These are phyloP conservation scores for Limnanthes douglasii DNA, from an alignment of 345 rosid genomes.

Conservation along the genomic window DNA sequence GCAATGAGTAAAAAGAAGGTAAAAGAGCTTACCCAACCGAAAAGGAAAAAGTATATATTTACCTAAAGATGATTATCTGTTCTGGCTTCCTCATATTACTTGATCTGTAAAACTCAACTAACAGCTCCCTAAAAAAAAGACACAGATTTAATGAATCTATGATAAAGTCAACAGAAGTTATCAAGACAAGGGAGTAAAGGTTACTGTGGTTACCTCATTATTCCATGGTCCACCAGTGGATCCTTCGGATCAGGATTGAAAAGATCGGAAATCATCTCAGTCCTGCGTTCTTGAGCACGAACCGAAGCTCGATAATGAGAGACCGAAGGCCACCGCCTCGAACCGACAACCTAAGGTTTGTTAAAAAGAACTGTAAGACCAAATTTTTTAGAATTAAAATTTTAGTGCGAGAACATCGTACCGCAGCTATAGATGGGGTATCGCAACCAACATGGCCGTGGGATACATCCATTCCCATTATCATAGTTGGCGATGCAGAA, in stretches of 20 bases:
- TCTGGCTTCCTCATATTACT: conserved; percentile 44
- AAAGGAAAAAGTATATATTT: too few species aligned
- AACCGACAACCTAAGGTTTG: conserved; percentile 86
- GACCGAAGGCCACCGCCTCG: conserved; percentile 59
- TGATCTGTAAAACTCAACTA: conserved; percentile 45
- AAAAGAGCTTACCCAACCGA: too few species aligned
- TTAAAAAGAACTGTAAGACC: conserved; percentile 1
- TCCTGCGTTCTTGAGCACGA: conserved; percentile 67
- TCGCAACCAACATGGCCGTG: conserved; percentile 81
- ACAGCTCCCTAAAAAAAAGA: conserved; percentile 39
- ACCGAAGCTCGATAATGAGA: conserved; percentile 87
- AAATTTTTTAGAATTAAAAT: too few species aligned
- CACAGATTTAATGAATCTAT: background rate
- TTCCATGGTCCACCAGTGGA: conserved; percentile 55
- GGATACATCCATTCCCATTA: conserved; percentile 96
- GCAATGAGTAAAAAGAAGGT: too few species aligned
- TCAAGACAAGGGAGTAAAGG: conserved; percentile 1
- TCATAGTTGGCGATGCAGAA: conserved; percentile 59
- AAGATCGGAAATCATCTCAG: conserved; percentile 80
- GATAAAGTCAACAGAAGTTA: background rate
- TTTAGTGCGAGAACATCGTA: conserved; percentile 14
- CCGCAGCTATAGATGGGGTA: conserved; percentile 75
- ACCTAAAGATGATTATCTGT: conserved; percentile 85
- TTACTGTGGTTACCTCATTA: conserved; percentile 61
- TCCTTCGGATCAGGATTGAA: conserved; percentile 55